Percentiles rank a stretch among this genome's conserved stretches.
These are phyloP conservation scores for Rhizopogon roseolus DNA, from an alignment of 768 basidiomycete species.

Conservation along the genomic window DNA sequence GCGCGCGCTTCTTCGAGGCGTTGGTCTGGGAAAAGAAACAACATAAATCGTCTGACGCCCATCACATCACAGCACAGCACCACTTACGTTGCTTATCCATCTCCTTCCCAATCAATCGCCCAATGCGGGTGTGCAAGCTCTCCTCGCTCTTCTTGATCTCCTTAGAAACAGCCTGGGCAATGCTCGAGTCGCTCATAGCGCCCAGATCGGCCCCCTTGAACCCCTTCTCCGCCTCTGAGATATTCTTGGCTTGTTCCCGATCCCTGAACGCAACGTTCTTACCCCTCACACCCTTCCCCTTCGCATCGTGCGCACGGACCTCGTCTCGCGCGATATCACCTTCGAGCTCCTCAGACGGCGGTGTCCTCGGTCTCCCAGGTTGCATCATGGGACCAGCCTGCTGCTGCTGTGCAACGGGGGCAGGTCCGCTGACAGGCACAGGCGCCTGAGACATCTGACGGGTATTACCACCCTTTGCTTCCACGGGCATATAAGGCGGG, in stretches of 20 bases:
- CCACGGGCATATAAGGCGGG: slow-evolving; percentile 38
- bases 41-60: slow-evolving; percentile 3
- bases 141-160: slow-evolving; percentile 86
- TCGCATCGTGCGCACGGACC: slow-evolving; percentile 42
- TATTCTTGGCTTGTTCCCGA: slow-evolving; percentile 34
- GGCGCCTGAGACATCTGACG: slow-evolving; percentile 27
- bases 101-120: slow-evolving; percentile 78
- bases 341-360: slow-evolving; percentile 73
- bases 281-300: slow-evolving; percentile 43
- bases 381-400: slow-evolving; percentile 15
- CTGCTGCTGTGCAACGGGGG: slow-evolving; percentile 8
- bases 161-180: slow-evolving; percentile 58
- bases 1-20: slow-evolving; percentile 78
- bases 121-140: slow-evolving; percentile 68
- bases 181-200: slow-evolving; percentile 44
- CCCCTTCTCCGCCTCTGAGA: slow-evolving; percentile 16
- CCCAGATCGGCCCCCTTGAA: slow-evolving; percentile 18
- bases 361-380: slow-evolving; percentile 53
- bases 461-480: slow-evolving; percentile 12
- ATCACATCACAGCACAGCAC: slow-evolving; percentile 1
- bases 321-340: slow-evolving; percentile 61
- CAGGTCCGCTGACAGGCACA: slow-evolving; percentile 17
- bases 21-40: slow-evolving; percentile 48
- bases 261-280: slow-evolving; percentile 64
- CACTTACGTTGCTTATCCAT: slow-evolving; percentile 85